Evolutionary conservation across 352 stramenopile species (phyloP).

Genomic region (Phytopythium cucurbitacearum): DNA sequence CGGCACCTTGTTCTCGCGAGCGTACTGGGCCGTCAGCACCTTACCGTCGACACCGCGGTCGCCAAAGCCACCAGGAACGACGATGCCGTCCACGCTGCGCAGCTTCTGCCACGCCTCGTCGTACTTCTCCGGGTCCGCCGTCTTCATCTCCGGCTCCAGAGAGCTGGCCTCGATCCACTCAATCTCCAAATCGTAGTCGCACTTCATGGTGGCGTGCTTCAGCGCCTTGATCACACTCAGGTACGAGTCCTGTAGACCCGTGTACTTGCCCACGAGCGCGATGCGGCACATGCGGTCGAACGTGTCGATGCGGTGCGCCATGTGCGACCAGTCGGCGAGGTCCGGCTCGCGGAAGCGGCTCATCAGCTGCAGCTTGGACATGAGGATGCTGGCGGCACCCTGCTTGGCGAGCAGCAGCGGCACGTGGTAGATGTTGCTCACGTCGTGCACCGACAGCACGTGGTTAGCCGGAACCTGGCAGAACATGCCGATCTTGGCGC

Average conservation of each 20-base stretch:
- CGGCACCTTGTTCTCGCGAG: constrained; percentile 93
- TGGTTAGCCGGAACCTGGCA: constrained; percentile 94
- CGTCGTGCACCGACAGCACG: constrained; percentile 98
- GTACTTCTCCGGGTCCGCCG: constrained; percentile 67
- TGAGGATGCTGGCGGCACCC: constrained; percentile 90
- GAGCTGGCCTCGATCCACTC: constrained; percentile 98
- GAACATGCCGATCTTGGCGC: constrained; percentile 98
- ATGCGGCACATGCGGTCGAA: constrained; percentile 93
- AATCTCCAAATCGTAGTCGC: constrained; percentile 91
- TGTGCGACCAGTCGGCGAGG: constrained; percentile 78
- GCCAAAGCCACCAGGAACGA: constrained; percentile 98
- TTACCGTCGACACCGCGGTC: constrained; percentile 98
- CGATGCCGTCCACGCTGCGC: constrained; percentile 90
- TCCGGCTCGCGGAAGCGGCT: constrained; percentile 76
- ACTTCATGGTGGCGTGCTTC: constrained; percentile 95
- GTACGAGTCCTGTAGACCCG: constrained; percentile 98
- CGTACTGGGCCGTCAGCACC: constrained; percentile 94
- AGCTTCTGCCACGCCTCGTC: constrained; percentile 92
- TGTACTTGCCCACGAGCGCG: constrained; percentile 99
- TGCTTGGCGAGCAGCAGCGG: constrained; percentile 96
- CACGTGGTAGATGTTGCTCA: constrained; percentile 99
- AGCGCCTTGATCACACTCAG: constrained; percentile 97
- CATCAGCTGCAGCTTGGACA: constrained; percentile 92
- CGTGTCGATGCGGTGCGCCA: constrained; percentile 93
- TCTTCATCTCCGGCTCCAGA: constrained; percentile 86